Percentiles rank a stretch among this genome's conserved stretches.
These are phyloP conservation scores for Catunica adiposa DNA, from an alignment of 2,329 filamentous ascomycete species.

Conservation along the genomic window DNA sequence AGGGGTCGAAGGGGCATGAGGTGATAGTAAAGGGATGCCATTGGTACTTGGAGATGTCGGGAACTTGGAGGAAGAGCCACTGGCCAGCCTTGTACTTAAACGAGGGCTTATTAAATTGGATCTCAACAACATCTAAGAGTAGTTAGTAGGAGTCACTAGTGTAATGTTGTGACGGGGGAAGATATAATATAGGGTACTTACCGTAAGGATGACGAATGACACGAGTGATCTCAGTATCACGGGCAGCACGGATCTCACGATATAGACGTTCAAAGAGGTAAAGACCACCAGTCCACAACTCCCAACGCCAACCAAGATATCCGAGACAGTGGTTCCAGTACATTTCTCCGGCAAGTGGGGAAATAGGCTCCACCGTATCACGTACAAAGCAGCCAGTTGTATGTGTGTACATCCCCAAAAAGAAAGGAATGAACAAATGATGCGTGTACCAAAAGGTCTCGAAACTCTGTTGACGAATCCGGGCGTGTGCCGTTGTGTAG, in stretches of 20 bases:
- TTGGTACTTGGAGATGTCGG: conserved; percentile 71
- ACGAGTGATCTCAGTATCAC: conserved; percentile 76
- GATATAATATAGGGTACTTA: conserved; percentile 27
- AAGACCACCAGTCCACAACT: conserved; percentile 67
- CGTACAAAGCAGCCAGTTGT: conserved; percentile 93
- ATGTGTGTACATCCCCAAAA: conserved; percentile 88
- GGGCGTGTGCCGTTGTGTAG: conserved; percentile 86
- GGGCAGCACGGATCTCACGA: conserved; percentile 71
- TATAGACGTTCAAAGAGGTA: conserved; percentile 83
- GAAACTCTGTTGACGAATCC: conserved; percentile 90
- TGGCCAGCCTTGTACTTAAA: conserved; percentile 98
- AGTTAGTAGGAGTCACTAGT: conserved; percentile 22
- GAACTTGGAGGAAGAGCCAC: conserved; percentile 93
- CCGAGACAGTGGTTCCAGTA: conserved; percentile 93
- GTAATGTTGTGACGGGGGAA: no score
- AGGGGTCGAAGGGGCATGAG: conserved; percentile 89
- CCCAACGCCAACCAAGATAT: conserved; percentile 95
- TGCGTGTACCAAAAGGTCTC: conserved; percentile 99
- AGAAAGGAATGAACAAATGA: conserved; percentile 92
- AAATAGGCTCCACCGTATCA: conserved; percentile 53
- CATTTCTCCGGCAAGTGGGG: conserved; percentile 63
- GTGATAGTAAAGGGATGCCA: conserved; percentile 99
- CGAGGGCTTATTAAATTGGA: conserved; percentile 89
- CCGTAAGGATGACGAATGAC: conserved; percentile 92
- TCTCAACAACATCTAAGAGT: conserved; percentile 68